Base-by-base conservation (phyloP, 495 filamentous ascomycete species). In the Ramalina peruviana region DNA sequence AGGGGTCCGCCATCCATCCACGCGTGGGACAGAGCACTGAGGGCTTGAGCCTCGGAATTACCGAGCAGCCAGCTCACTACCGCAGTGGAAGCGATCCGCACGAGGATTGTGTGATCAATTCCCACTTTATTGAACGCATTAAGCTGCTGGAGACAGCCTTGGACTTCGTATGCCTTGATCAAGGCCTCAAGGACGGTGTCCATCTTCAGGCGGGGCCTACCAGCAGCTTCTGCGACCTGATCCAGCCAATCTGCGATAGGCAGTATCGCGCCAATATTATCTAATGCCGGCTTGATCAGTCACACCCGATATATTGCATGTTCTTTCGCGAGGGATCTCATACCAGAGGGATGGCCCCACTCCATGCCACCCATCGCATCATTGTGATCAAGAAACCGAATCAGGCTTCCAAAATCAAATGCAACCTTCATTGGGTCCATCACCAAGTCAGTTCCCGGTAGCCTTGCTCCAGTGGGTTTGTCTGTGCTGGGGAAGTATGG, bases 121-220 rank as follows among this genome's bases (percentile, higher is more conserved):
- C 71, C 69, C 20, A 54, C 44, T 0, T 38, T 36, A 49, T 72
- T 72, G 52, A 72, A 68, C 3, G 68, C 58, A 38, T 72, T 71
- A 3, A 46, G 26, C 7, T 66, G 55, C 27, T 68, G 71, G 41
- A 67, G 62, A 43, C 53, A 56, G 20, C 71, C 71, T 47, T 74
- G 71, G 49, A 74, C 67, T 46, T 74, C 70, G 49, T 72, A 72
- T 1, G 71, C 65, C 54, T 73, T 73, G 53, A 71, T 67, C 36
- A 65, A 19, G 17, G 64, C 66, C 6, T 41, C 43, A 5, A 71
- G 52, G 16, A 50, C 37, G 0, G 19, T 11, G 5, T 27, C 19
- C 37, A 49, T 41, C 6, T 23, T 49, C 1, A 52, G 3, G 6
- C 60, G 61, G 25, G 55, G 56, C 10, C 38, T 44, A 1, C 43